Base-by-base conservation (phyloP, 129 eudicot species). In the Flaveria bidentis region DNA sequence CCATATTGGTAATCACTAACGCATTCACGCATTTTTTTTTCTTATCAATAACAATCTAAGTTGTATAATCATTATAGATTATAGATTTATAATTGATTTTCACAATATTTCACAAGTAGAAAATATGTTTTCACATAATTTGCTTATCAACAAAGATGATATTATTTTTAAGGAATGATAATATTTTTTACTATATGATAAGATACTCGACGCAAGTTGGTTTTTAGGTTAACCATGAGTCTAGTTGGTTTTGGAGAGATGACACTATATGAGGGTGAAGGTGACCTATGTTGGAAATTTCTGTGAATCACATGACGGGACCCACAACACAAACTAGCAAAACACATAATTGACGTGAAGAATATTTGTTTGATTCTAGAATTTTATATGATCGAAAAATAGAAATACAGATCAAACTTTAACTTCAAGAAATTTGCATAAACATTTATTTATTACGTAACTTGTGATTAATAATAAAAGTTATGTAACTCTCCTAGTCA, bases 361-460 rank as follows among this genome's bases (percentile, higher is more conserved):
- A 66, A 20, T 66, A 51, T 65, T 76, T 76, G 80, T 76, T 51
- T 49, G 64, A 49, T 47, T 75, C 50, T 4, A 1, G 20, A 26
- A 25, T 45, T 61, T 45, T 33, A 33, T 33, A 33, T 33, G 6
- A 4, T 33, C 39, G 6, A 4, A 33, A 33, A 33, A 33, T 4
- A 33, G 39, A 33, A 33, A 33, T 4, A 33, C 39, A 33, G 6
- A 36, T 1, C 6, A 36, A 36, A 36, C 0, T 5, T 5, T 0
- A 5, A 36, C 5, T 36, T 36, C 0, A 36, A 36, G 41, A 5
- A 36, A 36, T 5, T 5, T 5, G 41, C 7, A 36, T 36, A 36
- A 36, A 36, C 8, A 36, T 36, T 36, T 36, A 36, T 36, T 36
- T 36, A 36, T 36, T 36, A 36, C 5, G 41, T 5, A 36, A 36